Evolutionary conservation across 192 early-diverging fungal genomes (phyloP), one percentile per base, ranked within the genome.

Genomic region (Irineochytrium annulatum): DNA sequence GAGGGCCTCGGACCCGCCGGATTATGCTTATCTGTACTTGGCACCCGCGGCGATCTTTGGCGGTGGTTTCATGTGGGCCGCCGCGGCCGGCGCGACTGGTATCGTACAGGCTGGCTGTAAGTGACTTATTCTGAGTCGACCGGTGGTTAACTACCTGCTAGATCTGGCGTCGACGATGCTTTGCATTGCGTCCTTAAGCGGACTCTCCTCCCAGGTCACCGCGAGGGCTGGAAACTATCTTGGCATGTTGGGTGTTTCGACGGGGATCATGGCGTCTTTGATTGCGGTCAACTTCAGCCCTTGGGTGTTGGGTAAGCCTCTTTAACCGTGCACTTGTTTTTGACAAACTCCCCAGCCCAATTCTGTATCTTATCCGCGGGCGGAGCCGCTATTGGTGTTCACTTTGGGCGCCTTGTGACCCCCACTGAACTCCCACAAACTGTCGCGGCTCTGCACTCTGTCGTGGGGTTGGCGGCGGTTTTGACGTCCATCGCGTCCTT

Each of bases 391-490:
- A 33, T 65, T 27, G 70, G 70, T 46, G 30, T 63, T 6, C 43
- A 44, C 49, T 63, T 62, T 41, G 70, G 54, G 5, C 39, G 66
- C 1, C 43, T 17, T 17, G 60, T 68, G 19, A 63, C 70, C 8
- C 66, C 70, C 17, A 71, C 70, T 13, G 69, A 72, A 45, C 51
- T 72, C 3, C 70, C 70, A 17, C 53, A 72, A 48, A 72, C 59
- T 30, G 70, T 72, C 35, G 70, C 70, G 22, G 29, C 57, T 24
- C 39, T 72, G 31, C 70, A 72, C 46, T 44, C 34, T 37, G 57
- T 72, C 8, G 70, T 72, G 3, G 70, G 70, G 20, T 46, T 72
- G 17, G 70, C 70, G 0, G 70, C 70, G 13, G 70, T 72, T 8
- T 46, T 72, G 24, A 72, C 70, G 1, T 51, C 43, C 0, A 53